These are phyloP conservation scores for Clavaria fumosa DNA, from an alignment of 768 basidiomycete species.

Conservation along the genomic window DNA sequence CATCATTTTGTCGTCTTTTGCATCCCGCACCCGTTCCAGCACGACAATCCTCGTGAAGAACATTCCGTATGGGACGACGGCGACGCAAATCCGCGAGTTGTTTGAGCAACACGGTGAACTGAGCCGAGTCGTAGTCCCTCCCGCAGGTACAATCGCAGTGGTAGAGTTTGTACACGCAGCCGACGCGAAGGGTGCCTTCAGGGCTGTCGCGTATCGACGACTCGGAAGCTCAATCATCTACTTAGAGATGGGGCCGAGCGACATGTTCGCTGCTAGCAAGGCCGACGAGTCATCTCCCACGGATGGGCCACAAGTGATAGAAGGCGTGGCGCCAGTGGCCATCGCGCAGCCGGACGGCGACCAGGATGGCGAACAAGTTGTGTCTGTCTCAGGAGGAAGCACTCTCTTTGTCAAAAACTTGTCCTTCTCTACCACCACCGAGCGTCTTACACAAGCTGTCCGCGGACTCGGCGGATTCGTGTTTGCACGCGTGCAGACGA, in stretches of 20 bases:
- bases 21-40: conserved; percentile 42
- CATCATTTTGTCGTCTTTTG: conserved; percentile 45
- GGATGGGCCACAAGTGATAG: conserved; percentile 5
- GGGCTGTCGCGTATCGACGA: conserved; percentile 71
- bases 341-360: conserved; percentile 29
- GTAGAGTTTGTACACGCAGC: conserved; percentile 68
- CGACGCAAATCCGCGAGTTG: conserved; percentile 58
- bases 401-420: conserved; percentile 94
- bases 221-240: conserved; percentile 85
- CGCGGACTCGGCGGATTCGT: conserved; percentile 61
- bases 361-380: conserved; percentile 25
- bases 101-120: conserved; percentile 67
- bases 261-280: conserved; percentile 51
- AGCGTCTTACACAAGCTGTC: conserved; percentile 55
- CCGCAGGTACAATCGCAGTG: conserved; percentile 84
- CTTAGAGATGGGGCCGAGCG: conserved; percentile 80
- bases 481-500: conserved; percentile 85
- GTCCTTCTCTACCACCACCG: conserved; percentile 78
- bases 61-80: conserved; percentile 81
- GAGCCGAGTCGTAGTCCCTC: conserved; percentile 64
- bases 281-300: conserved; percentile 14
- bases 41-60: conserved; percentile 90
- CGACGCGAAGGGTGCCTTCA: conserved; percentile 65
- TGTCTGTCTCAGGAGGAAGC: conserved; percentile 43
- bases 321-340: conserved; percentile 20